Evolutionary conservation across 106 monocot genomes (phyloP).

Genomic region (Phalaenopsis equestris): DNA sequence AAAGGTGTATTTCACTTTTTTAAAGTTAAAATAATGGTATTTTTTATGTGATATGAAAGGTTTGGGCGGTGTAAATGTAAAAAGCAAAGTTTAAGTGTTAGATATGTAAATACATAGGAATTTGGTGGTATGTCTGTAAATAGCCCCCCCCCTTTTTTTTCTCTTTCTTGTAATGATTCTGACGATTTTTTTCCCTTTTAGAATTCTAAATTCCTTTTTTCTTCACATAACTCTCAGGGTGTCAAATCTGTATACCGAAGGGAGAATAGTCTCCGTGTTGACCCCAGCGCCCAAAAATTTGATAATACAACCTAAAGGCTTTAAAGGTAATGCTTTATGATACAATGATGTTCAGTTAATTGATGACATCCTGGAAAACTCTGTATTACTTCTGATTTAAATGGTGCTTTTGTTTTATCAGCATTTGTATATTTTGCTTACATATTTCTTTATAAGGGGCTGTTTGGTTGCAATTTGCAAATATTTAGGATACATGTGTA

Average conservation of each 20-base stretch:
- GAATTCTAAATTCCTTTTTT: background rate
- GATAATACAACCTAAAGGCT: background rate
- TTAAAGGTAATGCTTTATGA: background rate
- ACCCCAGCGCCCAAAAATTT: background rate
- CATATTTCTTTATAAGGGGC: background rate
- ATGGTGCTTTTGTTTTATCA: background rate
- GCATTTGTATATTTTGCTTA: background rate
- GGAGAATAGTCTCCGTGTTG: slow-evolving; percentile 10
- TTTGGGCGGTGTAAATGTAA: no score
- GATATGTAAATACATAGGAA: no score
- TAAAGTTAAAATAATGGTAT: no score
- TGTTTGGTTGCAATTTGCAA: no score
- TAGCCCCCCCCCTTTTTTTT: background rate
- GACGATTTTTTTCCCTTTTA: background rate
- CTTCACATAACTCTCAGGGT: background rate
- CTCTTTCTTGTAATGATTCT: background rate
- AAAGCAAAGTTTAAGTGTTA: no score
- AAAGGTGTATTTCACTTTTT: no score
- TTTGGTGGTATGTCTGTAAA: no score
- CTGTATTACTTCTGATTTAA: background rate
- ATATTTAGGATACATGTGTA: background rate
- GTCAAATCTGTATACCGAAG: slow-evolving; percentile 9
- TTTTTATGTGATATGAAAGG: no score
- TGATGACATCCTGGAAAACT: background rate
- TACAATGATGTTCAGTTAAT: background rate